phyloP scores from a whole-genome alignment of 768 basidiomycete genomes.

The Gymnopilus junonius region DNA sequence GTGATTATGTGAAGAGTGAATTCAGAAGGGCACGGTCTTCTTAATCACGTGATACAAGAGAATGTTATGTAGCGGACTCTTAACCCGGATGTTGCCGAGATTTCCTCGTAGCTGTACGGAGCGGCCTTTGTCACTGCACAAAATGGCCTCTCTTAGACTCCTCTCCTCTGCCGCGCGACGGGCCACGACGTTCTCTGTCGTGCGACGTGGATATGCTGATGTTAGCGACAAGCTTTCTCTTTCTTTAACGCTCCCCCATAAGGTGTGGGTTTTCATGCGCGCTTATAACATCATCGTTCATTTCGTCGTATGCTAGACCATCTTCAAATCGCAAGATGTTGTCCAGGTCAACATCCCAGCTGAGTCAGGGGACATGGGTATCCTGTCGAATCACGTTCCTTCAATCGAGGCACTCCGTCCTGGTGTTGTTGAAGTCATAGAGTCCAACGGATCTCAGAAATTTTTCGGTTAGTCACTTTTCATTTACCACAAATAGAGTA shows the following conservation, averaged over 20 bases:
- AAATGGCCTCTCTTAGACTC: constrained; percentile 81
- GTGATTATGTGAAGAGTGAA: too few species aligned
- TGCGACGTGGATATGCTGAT: constrained; percentile 90
- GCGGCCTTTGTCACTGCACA: constrained; percentile 32
- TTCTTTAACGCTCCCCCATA: constrained; percentile 92
- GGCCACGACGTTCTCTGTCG: constrained; percentile 53
- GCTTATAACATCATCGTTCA: background rate
- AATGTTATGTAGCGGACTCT: background rate
- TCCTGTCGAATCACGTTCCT: constrained; percentile 97
- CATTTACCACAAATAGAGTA: background rate
- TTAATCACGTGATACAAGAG: background rate
- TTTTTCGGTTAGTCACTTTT: constrained; percentile 86
- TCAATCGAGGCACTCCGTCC: constrained; percentile 96
- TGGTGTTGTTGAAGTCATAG: constrained; percentile 94
- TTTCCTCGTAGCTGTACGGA: constrained; percentile 48
- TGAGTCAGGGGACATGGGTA: constrained; percentile 97
- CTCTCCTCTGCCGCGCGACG: constrained; percentile 67
- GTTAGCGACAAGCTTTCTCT: constrained; percentile 89
- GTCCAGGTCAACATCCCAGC: constrained; percentile 96
- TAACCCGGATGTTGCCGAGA: constrained; percentile 27
- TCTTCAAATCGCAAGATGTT: constrained; percentile 91
- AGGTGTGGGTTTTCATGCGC: constrained; percentile 52
- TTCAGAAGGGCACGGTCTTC: background rate
- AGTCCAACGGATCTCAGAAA: constrained; percentile 82
- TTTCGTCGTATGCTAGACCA: constrained; percentile 56